Conservation (phyloP, 768 basidiomycete genomes). For the Mycena indigotica region DNA sequence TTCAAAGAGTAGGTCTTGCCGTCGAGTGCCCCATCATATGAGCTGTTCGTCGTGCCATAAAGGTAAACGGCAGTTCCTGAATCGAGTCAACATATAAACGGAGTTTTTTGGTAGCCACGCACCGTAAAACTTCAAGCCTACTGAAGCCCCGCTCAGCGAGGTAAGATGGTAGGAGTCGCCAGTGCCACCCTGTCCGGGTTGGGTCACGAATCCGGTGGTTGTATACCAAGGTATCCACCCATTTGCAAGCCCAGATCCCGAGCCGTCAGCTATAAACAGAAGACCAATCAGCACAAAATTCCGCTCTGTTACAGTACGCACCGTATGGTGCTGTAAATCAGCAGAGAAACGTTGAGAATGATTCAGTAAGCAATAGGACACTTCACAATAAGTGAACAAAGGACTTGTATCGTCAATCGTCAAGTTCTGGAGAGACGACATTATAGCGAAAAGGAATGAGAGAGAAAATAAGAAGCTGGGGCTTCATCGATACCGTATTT, state of each 20-base stretch:
- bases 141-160: conserved; percentile 8
- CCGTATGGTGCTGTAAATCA: too few species aligned
- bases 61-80: conserved; percentile 11
- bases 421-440: conserved; percentile 2
- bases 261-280: conserved; percentile 9
- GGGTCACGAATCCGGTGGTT: not conserved
- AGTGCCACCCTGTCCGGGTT: not conserved
- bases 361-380: too few species aligned
- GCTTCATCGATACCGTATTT: not conserved
- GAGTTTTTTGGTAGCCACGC: not conserved
- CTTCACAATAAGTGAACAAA: conserved; percentile 26
- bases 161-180: conserved; percentile 14
- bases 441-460: not conserved
- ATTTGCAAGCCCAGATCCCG: conserved; percentile 10
- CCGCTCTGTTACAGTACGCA: too few species aligned
- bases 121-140: conserved; percentile 11
- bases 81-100: not conserved
- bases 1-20: not conserved
- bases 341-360: too few species aligned
- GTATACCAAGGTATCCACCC: conserved; percentile 18
- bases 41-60: conserved; percentile 9
- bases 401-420: conserved; percentile 4
- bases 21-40: conserved; percentile 7
- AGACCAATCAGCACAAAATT: not conserved
- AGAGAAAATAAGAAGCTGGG: not conserved